Conservation (phyloP, 129 eudicot species). For the Oenanthe sinensis region DNA sequence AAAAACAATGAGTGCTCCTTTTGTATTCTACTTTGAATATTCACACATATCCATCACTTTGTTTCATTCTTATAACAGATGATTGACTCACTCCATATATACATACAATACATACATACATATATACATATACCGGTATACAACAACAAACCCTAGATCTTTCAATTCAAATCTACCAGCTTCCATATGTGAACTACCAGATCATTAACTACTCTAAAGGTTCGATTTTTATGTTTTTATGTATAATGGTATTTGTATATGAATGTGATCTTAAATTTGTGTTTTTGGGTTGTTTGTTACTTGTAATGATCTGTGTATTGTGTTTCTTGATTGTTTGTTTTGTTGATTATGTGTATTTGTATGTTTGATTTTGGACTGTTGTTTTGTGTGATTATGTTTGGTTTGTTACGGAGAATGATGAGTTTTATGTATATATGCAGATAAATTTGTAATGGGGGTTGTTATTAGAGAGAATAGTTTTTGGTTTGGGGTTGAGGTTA, state of each 20-base stretch:
- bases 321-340: background rate
- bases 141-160: conserved; percentile 5
- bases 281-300: background rate
- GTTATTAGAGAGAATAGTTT: background rate
- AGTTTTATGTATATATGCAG: conserved; percentile 6
- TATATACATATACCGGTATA: background rate
- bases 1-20: background rate
- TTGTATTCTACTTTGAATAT: conserved; percentile 9
- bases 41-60: conserved; percentile 10
- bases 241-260: background rate
- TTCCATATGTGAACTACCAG: background rate
- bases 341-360: background rate
- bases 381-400: background rate
- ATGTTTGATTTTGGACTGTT: background rate
- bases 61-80: background rate
- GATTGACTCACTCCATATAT: background rate
- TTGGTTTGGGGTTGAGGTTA: background rate
- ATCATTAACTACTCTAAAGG: background rate
- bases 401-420: background rate
- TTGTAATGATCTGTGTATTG: background rate
- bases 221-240: background rate
- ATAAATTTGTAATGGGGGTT: background rate
- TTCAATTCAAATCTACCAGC: background rate
- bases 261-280: background rate
- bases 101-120: background rate